A percentile compares a stretch with the other conserved stretches of the same genome.
Conservation (phyloP, 2,329 filamentous ascomycete genomes). For the Xylaria digitata region DNA sequence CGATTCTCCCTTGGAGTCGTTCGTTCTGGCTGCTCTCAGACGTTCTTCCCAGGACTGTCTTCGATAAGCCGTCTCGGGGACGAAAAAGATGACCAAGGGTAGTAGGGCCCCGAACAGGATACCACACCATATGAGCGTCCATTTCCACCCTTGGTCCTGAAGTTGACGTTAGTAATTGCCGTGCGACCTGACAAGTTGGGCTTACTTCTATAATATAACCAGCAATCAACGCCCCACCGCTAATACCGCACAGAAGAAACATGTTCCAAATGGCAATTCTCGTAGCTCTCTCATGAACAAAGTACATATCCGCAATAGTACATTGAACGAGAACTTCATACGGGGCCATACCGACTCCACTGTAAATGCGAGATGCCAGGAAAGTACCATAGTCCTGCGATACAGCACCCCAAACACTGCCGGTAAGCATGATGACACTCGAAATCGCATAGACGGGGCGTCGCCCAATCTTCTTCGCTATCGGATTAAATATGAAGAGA, state of each 20-base stretch:
- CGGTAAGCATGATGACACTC: constrained; percentile 59
- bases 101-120: constrained; percentile 58
- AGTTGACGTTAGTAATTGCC: constrained; percentile 24
- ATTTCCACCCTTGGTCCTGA: constrained; percentile 55
- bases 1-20: constrained; percentile 37
- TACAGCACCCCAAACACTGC: constrained; percentile 60
- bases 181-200: background rate
- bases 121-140: constrained; percentile 60
- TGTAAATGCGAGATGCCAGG: constrained; percentile 58
- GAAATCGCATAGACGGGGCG: constrained; percentile 62
- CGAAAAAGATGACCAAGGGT: constrained; percentile 59
- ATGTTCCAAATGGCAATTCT: constrained; percentile 57
- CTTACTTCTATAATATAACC: constrained; percentile 55
- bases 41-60: constrained; percentile 47
- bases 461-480: constrained; percentile 62
- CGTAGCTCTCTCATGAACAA: constrained; percentile 59
- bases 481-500: constrained; percentile 62
- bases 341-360: constrained; percentile 62
- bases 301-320: constrained; percentile 61
- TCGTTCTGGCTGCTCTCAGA: constrained; percentile 21
- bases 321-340: constrained; percentile 65
- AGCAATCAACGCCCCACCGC: constrained; percentile 55
- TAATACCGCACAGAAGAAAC: constrained; percentile 55
- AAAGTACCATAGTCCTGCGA: constrained; percentile 58
- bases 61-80: constrained; percentile 63